Evolutionary conservation across 257 asterid species (phyloP).

Genomic region (Salvia rosmarinus): DNA sequence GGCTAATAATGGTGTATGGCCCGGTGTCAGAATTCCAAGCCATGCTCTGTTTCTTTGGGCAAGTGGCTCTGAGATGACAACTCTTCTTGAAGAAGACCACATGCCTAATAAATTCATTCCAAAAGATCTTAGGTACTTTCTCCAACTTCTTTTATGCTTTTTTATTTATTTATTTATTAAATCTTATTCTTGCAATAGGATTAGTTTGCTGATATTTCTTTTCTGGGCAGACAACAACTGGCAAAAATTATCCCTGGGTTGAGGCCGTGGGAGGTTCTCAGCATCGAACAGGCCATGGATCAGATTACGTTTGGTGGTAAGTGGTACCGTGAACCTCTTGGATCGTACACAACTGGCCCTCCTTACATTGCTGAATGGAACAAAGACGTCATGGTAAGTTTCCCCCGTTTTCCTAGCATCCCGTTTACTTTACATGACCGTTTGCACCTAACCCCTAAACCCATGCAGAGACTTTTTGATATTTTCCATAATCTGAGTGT

Average conservation of each 20-base stretch:
- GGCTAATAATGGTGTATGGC: conserved; percentile 94
- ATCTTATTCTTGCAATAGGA: neutral
- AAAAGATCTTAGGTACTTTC: conserved; percentile 73
- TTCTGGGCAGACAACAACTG: conserved; percentile 58
- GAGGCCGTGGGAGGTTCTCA: conserved; percentile 99
- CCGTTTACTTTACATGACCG: neutral
- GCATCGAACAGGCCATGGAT: conserved; percentile 98
- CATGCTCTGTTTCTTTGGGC: conserved; percentile 98
- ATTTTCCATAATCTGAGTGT: conserved; percentile 50
- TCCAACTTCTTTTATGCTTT: conserved; percentile 7
- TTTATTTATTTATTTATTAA: too few species aligned
- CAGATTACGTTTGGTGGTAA: conserved; percentile 75
- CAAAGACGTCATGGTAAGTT: conserved; percentile 54
- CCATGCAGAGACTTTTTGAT: conserved; percentile 52
- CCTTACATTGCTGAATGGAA: conserved; percentile 78
- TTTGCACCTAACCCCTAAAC: neutral
- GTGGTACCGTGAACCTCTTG: conserved; percentile 93
- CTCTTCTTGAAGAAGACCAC: conserved; percentile 88
- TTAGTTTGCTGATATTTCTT: neutral
- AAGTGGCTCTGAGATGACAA: conserved; percentile 88
- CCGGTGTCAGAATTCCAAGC: conserved; percentile 88
- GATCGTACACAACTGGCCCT: conserved; percentile 87
- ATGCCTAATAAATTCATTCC: conserved; percentile 96
- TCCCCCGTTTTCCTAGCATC: neutral
- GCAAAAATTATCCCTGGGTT: conserved; percentile 76